Conservation (phyloP, 2,329 filamentous ascomycete species). For the Phaeosphaeriaceae sp. region DNA sequence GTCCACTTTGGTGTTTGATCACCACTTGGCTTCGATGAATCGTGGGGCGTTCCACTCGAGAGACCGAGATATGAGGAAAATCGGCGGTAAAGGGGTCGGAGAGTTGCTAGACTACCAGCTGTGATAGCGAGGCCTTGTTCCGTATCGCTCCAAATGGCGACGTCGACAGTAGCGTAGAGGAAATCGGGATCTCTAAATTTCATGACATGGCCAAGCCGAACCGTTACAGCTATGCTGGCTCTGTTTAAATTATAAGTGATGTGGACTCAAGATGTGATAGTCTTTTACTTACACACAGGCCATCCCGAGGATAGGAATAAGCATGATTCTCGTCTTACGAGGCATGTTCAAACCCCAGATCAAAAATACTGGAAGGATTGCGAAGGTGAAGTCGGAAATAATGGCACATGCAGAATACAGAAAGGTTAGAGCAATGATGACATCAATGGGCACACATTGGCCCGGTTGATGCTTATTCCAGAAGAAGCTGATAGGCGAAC, state of each 20-base stretch:
- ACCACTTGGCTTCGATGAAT: constrained; percentile 16
- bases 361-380: constrained; percentile 58
- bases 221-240: constrained; percentile 44
- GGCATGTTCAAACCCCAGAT: constrained; percentile 61
- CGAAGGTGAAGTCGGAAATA: constrained; percentile 57
- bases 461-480: constrained; percentile 54
- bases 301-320: constrained; percentile 58
- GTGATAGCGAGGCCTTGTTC: constrained; percentile 48
- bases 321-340: constrained; percentile 53
- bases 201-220: constrained; percentile 44
- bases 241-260: constrained; percentile 16
- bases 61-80: constrained; percentile 30
- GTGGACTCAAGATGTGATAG: background rate
- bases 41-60: constrained; percentile 15
- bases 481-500: constrained; percentile 57
- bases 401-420: constrained; percentile 56
- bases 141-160: constrained; percentile 47
- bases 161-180: constrained; percentile 45
- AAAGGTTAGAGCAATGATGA: constrained; percentile 54
- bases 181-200: constrained; percentile 45
- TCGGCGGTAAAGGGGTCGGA: constrained; percentile 43
- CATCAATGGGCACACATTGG: constrained; percentile 49
- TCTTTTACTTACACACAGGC: constrained; percentile 55
- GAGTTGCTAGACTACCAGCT: constrained; percentile 45
- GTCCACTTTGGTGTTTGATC: constrained; percentile 29